phyloP scores from a whole-genome alignment of 306 rosid genomes.

The Quercus bicolor region DNA sequence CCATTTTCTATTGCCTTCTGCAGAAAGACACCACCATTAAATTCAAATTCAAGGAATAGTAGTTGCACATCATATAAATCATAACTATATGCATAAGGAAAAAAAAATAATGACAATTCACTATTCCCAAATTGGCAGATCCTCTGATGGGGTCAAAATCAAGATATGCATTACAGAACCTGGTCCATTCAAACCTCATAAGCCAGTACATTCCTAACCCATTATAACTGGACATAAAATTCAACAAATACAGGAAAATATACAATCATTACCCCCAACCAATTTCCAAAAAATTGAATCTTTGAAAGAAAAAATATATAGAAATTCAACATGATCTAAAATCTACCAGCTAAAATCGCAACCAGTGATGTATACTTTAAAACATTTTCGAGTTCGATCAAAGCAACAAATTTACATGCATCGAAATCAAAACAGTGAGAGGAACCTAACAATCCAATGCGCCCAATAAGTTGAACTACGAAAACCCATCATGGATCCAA shows the following conservation, averaged over 20 bases:
- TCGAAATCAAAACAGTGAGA: background rate
- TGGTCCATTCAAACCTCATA: background rate
- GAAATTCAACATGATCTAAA: background rate
- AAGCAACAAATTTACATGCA: background rate
- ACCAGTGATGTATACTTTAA: background rate
- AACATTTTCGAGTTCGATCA: background rate
- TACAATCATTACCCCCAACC: background rate
- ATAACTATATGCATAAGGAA: no score
- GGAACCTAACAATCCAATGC: background rate
- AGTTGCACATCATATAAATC: no score
- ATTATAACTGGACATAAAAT: background rate
- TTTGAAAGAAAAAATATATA: background rate
- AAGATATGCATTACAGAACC: background rate
- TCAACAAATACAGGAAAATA: background rate
- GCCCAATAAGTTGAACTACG: background rate
- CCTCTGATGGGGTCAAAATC: background rate
- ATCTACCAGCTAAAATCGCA: background rate
- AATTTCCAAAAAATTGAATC: background rate
- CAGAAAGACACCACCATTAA: constrained; percentile 18
- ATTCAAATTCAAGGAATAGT: background rate
- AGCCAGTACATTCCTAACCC: background rate
- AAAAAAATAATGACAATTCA: no score
- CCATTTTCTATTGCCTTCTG: constrained; percentile 52
- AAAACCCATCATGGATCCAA: background rate
- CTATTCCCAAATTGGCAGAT: background rate